These are phyloP conservation scores for Lathyrus oleraceus DNA, from an alignment of 306 rosid species.

Conservation along the genomic window DNA sequence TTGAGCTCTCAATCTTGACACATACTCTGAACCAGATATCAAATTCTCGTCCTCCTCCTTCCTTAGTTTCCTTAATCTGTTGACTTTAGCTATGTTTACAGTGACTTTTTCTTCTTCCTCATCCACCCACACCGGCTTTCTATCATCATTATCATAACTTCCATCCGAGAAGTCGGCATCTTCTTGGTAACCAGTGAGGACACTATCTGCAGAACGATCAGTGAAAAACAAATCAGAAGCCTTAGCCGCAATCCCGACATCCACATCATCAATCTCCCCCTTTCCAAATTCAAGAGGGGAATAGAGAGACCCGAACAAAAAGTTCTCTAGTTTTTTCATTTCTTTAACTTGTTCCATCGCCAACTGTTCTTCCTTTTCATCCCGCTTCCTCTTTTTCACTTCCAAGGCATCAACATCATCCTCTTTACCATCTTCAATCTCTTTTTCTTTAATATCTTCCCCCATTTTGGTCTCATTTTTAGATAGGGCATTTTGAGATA, in stretches of 20 bases:
- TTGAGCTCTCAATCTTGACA: conserved; percentile 86
- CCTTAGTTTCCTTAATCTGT: conserved; percentile 82
- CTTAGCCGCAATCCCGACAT: neutral
- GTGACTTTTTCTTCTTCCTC: conserved; percentile 73
- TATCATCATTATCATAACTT: conserved; percentile 27
- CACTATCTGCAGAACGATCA: conserved; percentile 64
- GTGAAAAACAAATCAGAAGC: conserved; percentile 58
- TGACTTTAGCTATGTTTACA: conserved; percentile 64
- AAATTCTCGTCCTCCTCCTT: conserved; percentile 73
- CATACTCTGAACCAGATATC: conserved; percentile 76
- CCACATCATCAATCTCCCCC: conserved; percentile 42
- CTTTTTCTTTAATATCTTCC: neutral
- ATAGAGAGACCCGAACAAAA: conserved; percentile 74
- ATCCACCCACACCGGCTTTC: conserved; percentile 84
- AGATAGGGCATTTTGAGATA: conserved; percentile 61
- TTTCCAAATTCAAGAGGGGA: conserved; percentile 73
- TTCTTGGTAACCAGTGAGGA: conserved; percentile 47
- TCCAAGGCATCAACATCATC: conserved; percentile 33
- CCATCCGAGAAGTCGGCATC: conserved; percentile 41
- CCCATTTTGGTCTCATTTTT: conserved; percentile 37
- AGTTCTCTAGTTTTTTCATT: conserved; percentile 71
- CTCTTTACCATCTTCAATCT: conserved; percentile 26
- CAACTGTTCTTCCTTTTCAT: conserved; percentile 40
- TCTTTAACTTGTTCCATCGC: conserved; percentile 57
- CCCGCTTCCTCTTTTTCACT: conserved; percentile 55